Base-by-base conservation (phyloP, 202 grass and related monocot genomes). In the Brachypodium distachyon region DNA sequence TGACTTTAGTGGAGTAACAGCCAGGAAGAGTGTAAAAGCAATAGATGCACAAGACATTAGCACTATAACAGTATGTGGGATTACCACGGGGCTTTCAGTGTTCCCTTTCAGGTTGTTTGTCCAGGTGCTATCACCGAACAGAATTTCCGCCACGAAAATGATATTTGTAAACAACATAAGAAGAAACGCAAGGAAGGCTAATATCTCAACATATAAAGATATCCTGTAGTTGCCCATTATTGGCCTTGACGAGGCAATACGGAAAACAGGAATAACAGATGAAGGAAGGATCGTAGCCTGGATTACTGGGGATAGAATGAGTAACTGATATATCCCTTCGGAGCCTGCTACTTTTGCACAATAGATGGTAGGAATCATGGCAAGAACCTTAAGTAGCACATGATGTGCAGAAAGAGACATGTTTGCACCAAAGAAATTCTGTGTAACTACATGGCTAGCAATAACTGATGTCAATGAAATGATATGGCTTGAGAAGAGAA, bases 281-380 rank as follows among this genome's bases (percentile, higher is more conserved):
- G 88, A 90, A 53, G 94, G 91, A 72, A 97, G 84, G 79, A 91
- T 27, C 78, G 92, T 94, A 47, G 82, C 94, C 39, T 97, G 94
- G 47, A 88, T 71, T 85, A 97, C 68, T 65, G 86, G 88, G 23
- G 88, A 94, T 0, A 90, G 67, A 69, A 93, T 69, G 28, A 97
- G 68, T 60, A 92, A 22, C 60, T 97, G 84, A 76, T 88, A 97
- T 65, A 94, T 86, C 80, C 84, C 94, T 78, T 97, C 86, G 49
- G 84, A 43, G 17, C 91, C 91, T 54, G 76, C 61, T 5, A 79
- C 48, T 79, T 90, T 97, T 71, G 76, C 84, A 63, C 70, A 92
- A 32, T 87, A 91, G 16, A 94, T 55, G 12, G 84, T 78, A 25
- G 86, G 82, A 74, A 90, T n/a, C 17, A 90, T 64, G n/a, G 88